A percentile compares a stretch with the other conserved stretches of the same genome.
phyloP scores from a whole-genome alignment of 495 filamentous ascomycete species.

The Penicillium diatomitis region DNA sequence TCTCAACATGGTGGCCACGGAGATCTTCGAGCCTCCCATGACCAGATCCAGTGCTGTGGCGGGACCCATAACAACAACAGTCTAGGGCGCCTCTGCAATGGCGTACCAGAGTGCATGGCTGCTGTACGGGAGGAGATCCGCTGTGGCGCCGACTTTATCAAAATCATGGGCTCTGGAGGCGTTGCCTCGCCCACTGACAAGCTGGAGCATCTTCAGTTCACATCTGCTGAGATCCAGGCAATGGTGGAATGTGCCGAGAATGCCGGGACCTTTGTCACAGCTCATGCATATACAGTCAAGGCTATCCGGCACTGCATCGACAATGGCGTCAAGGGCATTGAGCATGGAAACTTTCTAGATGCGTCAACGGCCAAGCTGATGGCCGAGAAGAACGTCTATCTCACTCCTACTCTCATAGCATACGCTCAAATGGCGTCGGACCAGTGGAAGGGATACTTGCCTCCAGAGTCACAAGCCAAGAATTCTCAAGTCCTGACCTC shows the following conservation, averaged over 20 bases:
- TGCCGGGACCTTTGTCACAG: constrained; percentile 43
- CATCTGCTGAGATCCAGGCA: constrained; percentile 41
- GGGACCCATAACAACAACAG: constrained; percentile 20
- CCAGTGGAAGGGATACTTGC: constrained; percentile 33
- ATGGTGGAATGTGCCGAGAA: constrained; percentile 38
- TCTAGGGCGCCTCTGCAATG: constrained; percentile 39
- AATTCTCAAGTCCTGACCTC: constrained; percentile 37
- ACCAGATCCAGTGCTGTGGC: constrained; percentile 34
- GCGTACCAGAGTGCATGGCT: constrained; percentile 41
- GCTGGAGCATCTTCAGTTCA: constrained; percentile 43
- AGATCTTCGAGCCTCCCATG: constrained; percentile 30
- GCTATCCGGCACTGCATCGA: constrained; percentile 44
- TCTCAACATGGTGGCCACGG: constrained; percentile 50
- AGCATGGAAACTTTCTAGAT: constrained; percentile 49
- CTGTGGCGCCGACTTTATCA: constrained; percentile 46
- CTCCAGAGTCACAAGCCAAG: constrained; percentile 31
- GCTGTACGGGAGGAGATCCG: constrained; percentile 43
- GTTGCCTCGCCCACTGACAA: constrained; percentile 43
- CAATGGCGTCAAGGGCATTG: constrained; percentile 47
- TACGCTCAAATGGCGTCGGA: constrained; percentile 41
- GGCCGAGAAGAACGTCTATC: constrained; percentile 34
- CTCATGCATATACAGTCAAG: constrained; percentile 44
- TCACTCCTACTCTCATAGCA: constrained; percentile 46
- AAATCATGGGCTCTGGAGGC: constrained; percentile 49
- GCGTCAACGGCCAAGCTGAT: constrained; percentile 38